Evolutionary conservation across 1,284 basidiomycete genomes (phyloP).

Genomic region (Cutaneotrichosporon spelunceum): DNA sequence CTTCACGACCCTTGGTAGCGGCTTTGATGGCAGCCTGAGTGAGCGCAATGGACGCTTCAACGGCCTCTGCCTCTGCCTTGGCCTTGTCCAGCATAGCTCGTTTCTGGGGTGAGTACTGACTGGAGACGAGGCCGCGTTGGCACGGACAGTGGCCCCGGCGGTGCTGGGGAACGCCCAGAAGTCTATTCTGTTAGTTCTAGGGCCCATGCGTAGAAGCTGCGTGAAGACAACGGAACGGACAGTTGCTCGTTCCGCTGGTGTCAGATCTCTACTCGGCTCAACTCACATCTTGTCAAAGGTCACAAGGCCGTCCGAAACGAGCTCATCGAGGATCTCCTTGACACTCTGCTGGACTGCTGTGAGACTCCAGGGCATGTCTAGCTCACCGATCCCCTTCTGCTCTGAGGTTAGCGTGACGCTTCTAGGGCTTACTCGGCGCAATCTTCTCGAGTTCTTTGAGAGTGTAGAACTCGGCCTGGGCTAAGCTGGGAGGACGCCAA

Average conservation of each 20-base stretch:
- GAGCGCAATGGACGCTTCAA: slow-evolving; percentile 37
- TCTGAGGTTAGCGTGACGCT: slow-evolving; percentile 58
- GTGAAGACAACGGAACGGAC: slow-evolving; percentile 54
- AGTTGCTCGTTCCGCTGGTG: slow-evolving; percentile 71
- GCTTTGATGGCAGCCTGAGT: background rate
- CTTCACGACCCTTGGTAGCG: slow-evolving; percentile 54
- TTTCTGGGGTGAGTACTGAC: slow-evolving; percentile 33
- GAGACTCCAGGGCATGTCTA: background rate
- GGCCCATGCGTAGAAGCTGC: background rate
- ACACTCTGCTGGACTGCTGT: slow-evolving; percentile 73
- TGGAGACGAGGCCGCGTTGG: background rate
- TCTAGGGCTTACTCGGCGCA: slow-evolving; percentile 41
- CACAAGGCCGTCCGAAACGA: slow-evolving; percentile 78
- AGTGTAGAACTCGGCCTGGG: slow-evolving; percentile 76
- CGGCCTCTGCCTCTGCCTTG: slow-evolving; percentile 55
- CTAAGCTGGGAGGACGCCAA: background rate
- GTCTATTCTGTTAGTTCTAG: slow-evolving; percentile 55
- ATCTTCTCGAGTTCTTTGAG: slow-evolving; percentile 82
- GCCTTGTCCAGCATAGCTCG: slow-evolving; percentile 58
- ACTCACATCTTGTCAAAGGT: slow-evolving; percentile 72
- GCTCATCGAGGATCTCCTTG: slow-evolving; percentile 78
- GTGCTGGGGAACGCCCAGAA: slow-evolving; percentile 91
- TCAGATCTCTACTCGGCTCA: slow-evolving; percentile 12
- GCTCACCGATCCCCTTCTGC: slow-evolving; percentile 76
- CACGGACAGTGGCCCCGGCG: slow-evolving; percentile 66